A percentile compares a stretch with the other conserved stretches of the same genome.
Evolutionary conservation across 1,284 basidiomycete genomes (phyloP).

Genomic region (Mycosarcoma mackinlayi): DNA sequence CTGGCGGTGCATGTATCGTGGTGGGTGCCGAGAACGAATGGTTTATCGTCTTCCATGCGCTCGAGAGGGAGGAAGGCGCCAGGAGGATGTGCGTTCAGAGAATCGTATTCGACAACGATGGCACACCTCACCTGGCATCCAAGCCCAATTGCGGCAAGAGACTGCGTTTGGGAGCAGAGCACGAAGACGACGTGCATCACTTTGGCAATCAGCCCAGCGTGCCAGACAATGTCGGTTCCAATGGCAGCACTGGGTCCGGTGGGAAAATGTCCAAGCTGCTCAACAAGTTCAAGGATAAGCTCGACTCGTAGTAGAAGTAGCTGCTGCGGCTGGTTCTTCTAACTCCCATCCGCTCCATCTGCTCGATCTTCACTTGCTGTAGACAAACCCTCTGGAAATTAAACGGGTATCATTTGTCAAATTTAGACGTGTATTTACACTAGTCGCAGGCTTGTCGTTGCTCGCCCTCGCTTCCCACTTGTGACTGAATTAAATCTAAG

Average conservation of each 20-base stretch:
- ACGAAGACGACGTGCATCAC: constrained; percentile 47
- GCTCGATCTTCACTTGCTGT: neutral
- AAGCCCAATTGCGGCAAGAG: constrained; percentile 52
- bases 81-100: constrained; percentile 55
- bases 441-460: too few species aligned
- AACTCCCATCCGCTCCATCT: neutral
- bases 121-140: constrained; percentile 41
- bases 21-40: constrained; percentile 45
- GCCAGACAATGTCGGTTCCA: neutral
- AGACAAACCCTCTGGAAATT: too few species aligned
- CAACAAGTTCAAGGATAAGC: constrained; percentile 32
- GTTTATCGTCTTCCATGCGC: constrained; percentile 57
- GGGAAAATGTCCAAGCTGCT: constrained; percentile 22
- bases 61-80: constrained; percentile 45
- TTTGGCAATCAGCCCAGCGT: constrained; percentile 30
- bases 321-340: too few species aligned
- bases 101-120: constrained; percentile 37
- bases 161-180: constrained; percentile 50
- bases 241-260: constrained; percentile 3
- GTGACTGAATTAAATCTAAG: neutral
- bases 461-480: neutral
- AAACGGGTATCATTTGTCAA: constrained; percentile 25
- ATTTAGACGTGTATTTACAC: constrained; percentile 8
- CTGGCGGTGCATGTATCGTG: constrained; percentile 53
- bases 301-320: constrained; percentile 13